These are phyloP conservation scores for Echeveria elegans DNA, from an alignment of 164 flowering plant species.

Conservation along the genomic window DNA sequence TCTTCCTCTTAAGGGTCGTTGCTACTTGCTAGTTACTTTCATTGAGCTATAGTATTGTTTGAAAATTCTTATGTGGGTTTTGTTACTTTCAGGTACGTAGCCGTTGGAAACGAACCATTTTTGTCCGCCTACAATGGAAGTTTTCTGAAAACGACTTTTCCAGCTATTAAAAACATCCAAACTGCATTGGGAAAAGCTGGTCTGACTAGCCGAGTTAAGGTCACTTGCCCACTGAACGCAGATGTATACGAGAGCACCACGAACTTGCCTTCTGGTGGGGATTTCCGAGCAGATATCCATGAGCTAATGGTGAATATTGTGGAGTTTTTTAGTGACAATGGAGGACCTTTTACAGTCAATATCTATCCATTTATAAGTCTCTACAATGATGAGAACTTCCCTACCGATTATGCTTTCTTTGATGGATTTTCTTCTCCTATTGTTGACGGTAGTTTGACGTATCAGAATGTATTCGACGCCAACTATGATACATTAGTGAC, in stretches of 20 bases:
- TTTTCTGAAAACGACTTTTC: constrained; percentile 40
- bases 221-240: constrained; percentile 17
- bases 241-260: constrained; percentile 14
- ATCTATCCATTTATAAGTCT: constrained; percentile 20
- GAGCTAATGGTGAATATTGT: constrained; percentile 15
- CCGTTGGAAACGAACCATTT: constrained; percentile 91
- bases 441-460: constrained; percentile 9
- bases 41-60: background rate
- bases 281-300: constrained; percentile 16
- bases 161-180: constrained; percentile 74
- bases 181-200: constrained; percentile 62
- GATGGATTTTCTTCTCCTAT: constrained; percentile 10
- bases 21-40: no score
- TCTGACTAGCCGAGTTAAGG: constrained; percentile 13
- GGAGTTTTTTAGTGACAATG: constrained; percentile 14
- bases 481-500: constrained; percentile 14
- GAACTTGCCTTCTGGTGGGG: constrained; percentile 13
- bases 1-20: background rate
- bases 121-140: constrained; percentile 56
- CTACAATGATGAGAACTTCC: constrained; percentile 11
- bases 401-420: constrained; percentile 15
- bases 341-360: constrained; percentile 14
- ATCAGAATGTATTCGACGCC: constrained; percentile 15
- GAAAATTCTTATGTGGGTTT: background rate
- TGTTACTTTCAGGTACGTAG: constrained; percentile 48